These are phyloP conservation scores for Metarhizium sp. DNA, from an alignment of 2,329 filamentous ascomycete species.

Conservation along the genomic window DNA sequence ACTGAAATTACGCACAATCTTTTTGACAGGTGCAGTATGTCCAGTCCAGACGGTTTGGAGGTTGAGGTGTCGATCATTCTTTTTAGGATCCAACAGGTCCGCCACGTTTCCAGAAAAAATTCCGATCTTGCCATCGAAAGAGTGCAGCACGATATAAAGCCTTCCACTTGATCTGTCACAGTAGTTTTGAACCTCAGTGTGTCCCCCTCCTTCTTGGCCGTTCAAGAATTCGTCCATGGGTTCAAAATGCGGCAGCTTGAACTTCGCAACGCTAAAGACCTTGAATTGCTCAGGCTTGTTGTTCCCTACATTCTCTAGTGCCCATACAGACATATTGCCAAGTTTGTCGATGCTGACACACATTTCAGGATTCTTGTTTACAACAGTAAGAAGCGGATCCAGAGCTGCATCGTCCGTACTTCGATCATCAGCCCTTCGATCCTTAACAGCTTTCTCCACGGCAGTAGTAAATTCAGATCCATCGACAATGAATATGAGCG, in stretches of 20 bases:
- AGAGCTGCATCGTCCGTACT: conserved; percentile 62
- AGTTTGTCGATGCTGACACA: conserved; percentile 76
- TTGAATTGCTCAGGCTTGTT: conserved; percentile 55
- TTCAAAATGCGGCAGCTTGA: conserved; percentile 48
- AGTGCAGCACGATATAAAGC: conserved; percentile 68
- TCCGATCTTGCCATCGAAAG: conserved; percentile 76
- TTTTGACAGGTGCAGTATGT: conserved; percentile 70
- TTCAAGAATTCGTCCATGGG: conserved; percentile 28
- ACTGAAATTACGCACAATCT: conserved; percentile 77
- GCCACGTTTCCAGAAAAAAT: conserved; percentile 74
- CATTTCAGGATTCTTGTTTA: conserved; percentile 77
- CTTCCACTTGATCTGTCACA: conserved; percentile 55
- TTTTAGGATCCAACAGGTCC: conserved; percentile 66
- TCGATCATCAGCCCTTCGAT: conserved; percentile 41
- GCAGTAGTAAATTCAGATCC: conserved; percentile 70
- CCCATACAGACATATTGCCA: conserved; percentile 87
- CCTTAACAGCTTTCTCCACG: conserved; percentile 64
- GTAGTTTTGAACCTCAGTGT: conserved; percentile 66
- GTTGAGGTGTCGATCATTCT: conserved; percentile 49
- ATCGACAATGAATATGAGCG: conserved; percentile 66
- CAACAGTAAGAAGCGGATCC: conserved; percentile 77
- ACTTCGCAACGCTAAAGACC: conserved; percentile 80
- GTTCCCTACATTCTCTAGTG: conserved; percentile 74
- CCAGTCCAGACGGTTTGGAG: conserved; percentile 69
- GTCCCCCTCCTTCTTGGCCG: conserved; percentile 16